phyloP scores from a whole-genome alignment of 1,139 yeast genomes.

The Hansenula anomala region DNA sequence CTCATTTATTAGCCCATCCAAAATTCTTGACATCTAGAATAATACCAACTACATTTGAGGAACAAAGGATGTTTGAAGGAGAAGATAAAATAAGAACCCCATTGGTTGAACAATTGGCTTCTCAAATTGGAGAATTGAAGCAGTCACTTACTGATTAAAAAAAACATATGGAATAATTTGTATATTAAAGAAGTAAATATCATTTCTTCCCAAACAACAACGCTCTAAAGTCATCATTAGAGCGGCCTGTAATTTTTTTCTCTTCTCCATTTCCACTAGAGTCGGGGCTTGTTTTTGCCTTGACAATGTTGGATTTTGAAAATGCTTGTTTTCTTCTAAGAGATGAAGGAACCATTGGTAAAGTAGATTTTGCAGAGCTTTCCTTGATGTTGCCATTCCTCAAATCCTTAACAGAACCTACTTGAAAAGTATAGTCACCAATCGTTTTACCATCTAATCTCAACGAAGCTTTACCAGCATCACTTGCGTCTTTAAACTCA shows the following conservation, averaged over 20 bases:
- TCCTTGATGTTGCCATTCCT: no score
- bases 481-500: slow-evolving; percentile 40
- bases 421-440: slow-evolving; percentile 19
- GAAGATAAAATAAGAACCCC: slow-evolving; percentile 32
- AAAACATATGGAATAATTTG: background rate
- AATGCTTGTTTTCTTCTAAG: slow-evolving; percentile 14
- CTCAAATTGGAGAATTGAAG: slow-evolving; percentile 52
- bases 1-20: slow-evolving; percentile 78
- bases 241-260: slow-evolving; percentile 12
- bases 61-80: slow-evolving; percentile 49
- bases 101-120: slow-evolving; percentile 46
- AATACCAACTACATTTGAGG: slow-evolving; percentile 59
- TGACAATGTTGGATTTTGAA: background rate
- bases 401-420: slow-evolving; percentile 37
- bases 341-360: slow-evolving; percentile 22
- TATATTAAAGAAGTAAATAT: background rate
- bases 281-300: background rate
- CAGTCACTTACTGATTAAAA: slow-evolving; percentile 31
- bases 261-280: slow-evolving; percentile 2
- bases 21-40: slow-evolving; percentile 72
- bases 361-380: no score
- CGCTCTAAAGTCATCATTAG: slow-evolving; percentile 37
- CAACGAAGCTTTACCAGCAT: slow-evolving; percentile 57
- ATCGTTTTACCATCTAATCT: slow-evolving; percentile 39
- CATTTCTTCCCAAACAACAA: slow-evolving; percentile 24